Evolutionary conservation across 2,329 filamentous ascomycete genomes (phyloP), one percentile per base, ranked within the genome.

Genomic region (Exophiala mesophila): DNA sequence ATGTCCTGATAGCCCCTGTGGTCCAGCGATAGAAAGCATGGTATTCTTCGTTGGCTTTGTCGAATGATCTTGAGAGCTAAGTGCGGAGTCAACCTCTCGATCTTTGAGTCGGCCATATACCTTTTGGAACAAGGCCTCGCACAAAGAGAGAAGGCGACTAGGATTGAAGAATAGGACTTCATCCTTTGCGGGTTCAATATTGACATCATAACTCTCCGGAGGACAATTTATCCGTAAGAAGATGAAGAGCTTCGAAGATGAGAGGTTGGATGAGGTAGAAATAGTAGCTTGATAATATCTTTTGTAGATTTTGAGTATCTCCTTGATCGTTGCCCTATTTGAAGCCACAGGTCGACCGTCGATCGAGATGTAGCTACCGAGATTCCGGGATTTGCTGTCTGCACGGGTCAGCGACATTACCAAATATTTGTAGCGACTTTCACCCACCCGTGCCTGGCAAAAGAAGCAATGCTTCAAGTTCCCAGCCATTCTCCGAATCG

Each of bases 141-240:
- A 61, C 4, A 68, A 52, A 3, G 55, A 56, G 4, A 79, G 24
- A 3, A 82, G 54, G 0, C 56, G 15, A 3, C 58, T 55, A 2
- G 63, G 57, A 33, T 80, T 63, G 21, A 72, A 70, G 52, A 82
- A 80, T 2, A 81, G 54, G 1, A 82, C 67, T 57, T 82, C 74
- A 54, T 82, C 76, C 55, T 83, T 83, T 1, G 73, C 70, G 3
- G 79, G 78, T 53, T 83, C 79, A 24, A 82, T 63, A 46, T 82
- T 82, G 3, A 71, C 67, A 59, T 82, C 79, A 55, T 82, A 82
- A 31, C 65, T 72, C 5, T 68, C 71, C 7, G 56, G 54, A 2
- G 72, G 71, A 56, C 77, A 82, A 2, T 55, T 53, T 6, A 82
- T 67, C 23, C 74, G 70, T 37, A 82, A 55, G 47, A 65, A 74